A percentile compares a stretch with the other conserved stretches of the same genome.
phyloP scores from a whole-genome alignment of 352 stramenopile species.

The Thalassiosira mediterranea region DNA sequence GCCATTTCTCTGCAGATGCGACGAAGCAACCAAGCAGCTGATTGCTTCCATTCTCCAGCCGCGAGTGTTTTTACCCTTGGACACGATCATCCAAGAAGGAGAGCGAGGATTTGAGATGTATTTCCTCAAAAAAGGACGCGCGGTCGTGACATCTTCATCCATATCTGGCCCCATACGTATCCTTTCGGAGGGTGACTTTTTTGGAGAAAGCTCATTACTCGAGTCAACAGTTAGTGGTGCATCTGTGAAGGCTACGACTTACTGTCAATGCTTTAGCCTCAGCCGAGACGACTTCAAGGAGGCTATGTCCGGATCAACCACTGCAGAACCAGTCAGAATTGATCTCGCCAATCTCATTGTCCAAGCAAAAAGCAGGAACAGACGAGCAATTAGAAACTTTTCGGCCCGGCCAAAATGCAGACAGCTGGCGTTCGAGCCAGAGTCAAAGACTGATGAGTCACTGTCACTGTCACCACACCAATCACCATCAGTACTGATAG shows the following conservation, averaged over 20 bases:
- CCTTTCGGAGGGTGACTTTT: conserved; percentile 57
- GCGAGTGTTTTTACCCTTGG: conserved; percentile 63
- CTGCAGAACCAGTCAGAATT: conserved; percentile 26
- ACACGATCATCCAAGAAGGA: conserved; percentile 55
- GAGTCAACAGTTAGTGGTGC: conserved; percentile 36
- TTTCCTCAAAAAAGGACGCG: conserved; percentile 55
- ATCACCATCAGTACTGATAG: conserved; percentile 38
- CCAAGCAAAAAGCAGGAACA: conserved; percentile 23
- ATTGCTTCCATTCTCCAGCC: conserved; percentile 59
- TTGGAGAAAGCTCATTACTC: conserved; percentile 65
- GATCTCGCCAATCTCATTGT: conserved; percentile 35
- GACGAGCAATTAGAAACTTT: conserved; percentile 39
- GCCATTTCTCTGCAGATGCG: conserved; percentile 61
- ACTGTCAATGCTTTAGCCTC: conserved; percentile 65
- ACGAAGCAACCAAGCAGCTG: conserved; percentile 61
- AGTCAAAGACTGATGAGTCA: conserved; percentile 1
- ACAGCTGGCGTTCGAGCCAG: conserved; percentile 7
- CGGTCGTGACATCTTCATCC: conserved; percentile 25
- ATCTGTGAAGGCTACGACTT: conserved; percentile 55
- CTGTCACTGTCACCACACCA: conserved; percentile 10
- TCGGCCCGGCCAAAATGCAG: conserved; percentile 43
- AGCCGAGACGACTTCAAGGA: conserved; percentile 56
- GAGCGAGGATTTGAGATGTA: conserved; percentile 57
- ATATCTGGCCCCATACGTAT: conserved; percentile 25
- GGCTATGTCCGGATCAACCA: conserved; percentile 35